Evolutionary conservation across 2,329 filamentous ascomycete genomes (phyloP).

Genomic region (Didymella glomerata): DNA sequence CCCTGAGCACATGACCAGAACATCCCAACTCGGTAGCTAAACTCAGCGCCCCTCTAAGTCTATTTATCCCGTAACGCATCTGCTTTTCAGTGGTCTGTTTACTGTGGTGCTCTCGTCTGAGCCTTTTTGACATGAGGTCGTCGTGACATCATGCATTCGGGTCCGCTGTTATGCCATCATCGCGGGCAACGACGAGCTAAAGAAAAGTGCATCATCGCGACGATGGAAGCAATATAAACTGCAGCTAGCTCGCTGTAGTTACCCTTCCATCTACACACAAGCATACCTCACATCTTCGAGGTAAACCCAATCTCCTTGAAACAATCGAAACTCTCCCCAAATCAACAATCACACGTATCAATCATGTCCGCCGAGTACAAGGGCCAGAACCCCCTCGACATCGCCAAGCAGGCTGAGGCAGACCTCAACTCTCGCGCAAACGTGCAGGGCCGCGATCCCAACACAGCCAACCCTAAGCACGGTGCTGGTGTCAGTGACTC

Average conservation of each 20-base stretch:
- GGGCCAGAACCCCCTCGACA: conserved; percentile 52
- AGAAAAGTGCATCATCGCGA: background rate
- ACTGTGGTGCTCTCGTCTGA: background rate
- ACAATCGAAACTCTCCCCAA: background rate
- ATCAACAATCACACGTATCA: background rate
- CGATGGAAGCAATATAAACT: conserved; percentile 11
- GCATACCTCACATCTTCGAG: background rate
- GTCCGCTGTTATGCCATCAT: conserved; percentile 21
- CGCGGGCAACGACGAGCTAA: background rate
- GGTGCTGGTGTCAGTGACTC: conserved; percentile 43
- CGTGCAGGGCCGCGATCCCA: conserved; percentile 49
- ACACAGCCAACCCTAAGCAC: conserved; percentile 12
- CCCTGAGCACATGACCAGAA: conserved; percentile 1
- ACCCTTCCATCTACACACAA: background rate
- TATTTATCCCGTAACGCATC: background rate
- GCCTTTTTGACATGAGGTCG: conserved; percentile 17
- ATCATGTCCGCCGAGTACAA: conserved; percentile 57
- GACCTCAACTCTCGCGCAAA: conserved; percentile 57
- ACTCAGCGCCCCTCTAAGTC: conserved; percentile 3
- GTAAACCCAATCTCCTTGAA: background rate
- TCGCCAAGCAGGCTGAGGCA: conserved; percentile 59
- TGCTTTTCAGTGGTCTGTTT: conserved; percentile 5
- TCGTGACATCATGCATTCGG: conserved; percentile 23
- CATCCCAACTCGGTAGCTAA: background rate
- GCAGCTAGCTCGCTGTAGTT: conserved; percentile 2